These are phyloP conservation scores for Hordeum vulgare DNA, from an alignment of 176 grass and related monocot genomes.

Conservation along the genomic window DNA sequence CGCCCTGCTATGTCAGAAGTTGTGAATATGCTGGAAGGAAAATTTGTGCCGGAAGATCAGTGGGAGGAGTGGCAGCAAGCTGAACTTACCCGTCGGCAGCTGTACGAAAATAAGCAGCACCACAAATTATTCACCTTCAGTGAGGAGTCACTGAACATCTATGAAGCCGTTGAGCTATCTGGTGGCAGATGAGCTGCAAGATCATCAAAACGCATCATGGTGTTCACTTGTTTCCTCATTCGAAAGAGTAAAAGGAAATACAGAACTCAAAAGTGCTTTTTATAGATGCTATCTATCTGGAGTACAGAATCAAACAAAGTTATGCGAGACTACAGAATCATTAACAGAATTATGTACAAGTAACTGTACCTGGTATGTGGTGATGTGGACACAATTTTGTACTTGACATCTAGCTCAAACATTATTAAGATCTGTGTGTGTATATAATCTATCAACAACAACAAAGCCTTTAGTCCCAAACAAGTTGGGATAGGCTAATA, in stretches of 20 bases:
- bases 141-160: conserved; percentile 52
- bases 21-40: conserved; percentile 75
- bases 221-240: conserved; percentile 4
- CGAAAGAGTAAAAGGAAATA: conserved; percentile 15
- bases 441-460: too few species aligned
- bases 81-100: conserved; percentile 38
- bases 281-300: neutral
- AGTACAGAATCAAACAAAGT: conserved; percentile 5
- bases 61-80: conserved; percentile 73
- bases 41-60: conserved; percentile 33
- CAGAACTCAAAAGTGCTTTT: neutral
- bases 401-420: neutral
- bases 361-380: neutral
- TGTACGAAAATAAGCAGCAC: conserved; percentile 54
- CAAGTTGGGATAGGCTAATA: too few species aligned
- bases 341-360: conserved; percentile 3
- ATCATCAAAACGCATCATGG: conserved; percentile 12
- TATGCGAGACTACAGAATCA: neutral
- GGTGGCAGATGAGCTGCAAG: conserved; percentile 42
- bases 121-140: conserved; percentile 43
- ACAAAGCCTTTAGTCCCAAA: too few species aligned
- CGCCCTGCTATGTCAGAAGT: conserved; percentile 84
- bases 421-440: neutral
- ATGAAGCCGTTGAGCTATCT: conserved; percentile 67
- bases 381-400: neutral